phyloP scores from a whole-genome alignment of 352 stramenopile genomes.

The Pythium insidiosum region DNA sequence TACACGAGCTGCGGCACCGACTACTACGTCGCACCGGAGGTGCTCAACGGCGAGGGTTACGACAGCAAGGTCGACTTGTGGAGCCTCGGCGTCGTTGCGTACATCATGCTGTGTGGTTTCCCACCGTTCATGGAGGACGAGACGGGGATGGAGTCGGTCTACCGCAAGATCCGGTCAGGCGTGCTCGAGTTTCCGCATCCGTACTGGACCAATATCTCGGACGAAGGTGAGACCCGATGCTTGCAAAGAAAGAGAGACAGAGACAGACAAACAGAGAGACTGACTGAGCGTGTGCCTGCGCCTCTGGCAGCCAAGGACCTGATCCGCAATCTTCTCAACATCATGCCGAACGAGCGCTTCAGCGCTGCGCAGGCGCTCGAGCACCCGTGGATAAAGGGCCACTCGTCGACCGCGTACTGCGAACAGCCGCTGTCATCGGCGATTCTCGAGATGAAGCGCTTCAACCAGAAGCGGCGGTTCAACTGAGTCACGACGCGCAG shows the following conservation, averaged over 20 bases:
- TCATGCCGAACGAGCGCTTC: conserved; percentile 61
- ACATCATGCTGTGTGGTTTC: conserved; percentile 86
- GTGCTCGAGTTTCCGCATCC: conserved; percentile 71
- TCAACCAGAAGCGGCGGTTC: conserved; percentile 85
- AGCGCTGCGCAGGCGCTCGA: conserved; percentile 60
- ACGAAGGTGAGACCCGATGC: no score
- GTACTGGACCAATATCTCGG: conserved; percentile 84
- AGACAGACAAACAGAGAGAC: no score
- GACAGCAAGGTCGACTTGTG: conserved; percentile 85
- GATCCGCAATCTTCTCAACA: conserved; percentile 72
- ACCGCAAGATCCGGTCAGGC: conserved; percentile 78
- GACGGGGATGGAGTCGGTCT: conserved; percentile 73
- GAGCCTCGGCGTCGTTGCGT: conserved; percentile 81
- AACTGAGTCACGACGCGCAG: conserved; percentile 45
- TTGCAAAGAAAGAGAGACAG: no score
- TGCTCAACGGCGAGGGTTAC: conserved; percentile 80
- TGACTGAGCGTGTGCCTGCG: no score
- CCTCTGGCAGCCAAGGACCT: conserved; percentile 81
- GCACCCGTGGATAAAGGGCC: conserved; percentile 83
- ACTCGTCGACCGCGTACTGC: conserved; percentile 45
- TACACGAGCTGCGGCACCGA: conserved; percentile 86
- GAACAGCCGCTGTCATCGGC: conserved; percentile 75
- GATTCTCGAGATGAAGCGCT: conserved; percentile 85
- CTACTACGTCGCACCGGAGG: conserved; percentile 85
- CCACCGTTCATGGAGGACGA: conserved; percentile 81